Percentiles rank a stretch among this genome's conserved stretches.
Conservation (phyloP, 2,329 filamentous ascomycete species). For the Aspergillus intermedius region DNA sequence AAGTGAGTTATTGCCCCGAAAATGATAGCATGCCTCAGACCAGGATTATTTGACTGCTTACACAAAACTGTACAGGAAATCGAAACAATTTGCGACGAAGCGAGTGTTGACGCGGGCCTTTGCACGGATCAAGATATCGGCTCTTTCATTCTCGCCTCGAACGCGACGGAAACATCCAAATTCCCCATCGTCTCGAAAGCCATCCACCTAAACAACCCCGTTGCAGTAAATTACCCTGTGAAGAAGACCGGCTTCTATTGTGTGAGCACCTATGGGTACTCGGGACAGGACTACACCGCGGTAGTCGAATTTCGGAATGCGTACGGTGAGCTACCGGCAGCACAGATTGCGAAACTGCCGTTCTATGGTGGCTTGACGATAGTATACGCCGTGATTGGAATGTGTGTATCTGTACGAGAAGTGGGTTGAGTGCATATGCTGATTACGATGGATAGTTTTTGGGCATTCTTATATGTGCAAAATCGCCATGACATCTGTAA, state of each 20-base stretch:
- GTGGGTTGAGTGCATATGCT: slow-evolving; percentile 7
- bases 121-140: slow-evolving; percentile 76
- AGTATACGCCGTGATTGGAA: slow-evolving; percentile 78
- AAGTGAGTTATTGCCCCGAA: slow-evolving; percentile 39
- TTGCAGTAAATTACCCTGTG: slow-evolving; percentile 70
- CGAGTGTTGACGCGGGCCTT: slow-evolving; percentile 59
- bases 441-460: slow-evolving; percentile 53
- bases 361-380: slow-evolving; percentile 96
- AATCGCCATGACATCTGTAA: slow-evolving; percentile 82
- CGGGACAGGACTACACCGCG: slow-evolving; percentile 63
- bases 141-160: slow-evolving; percentile 72
- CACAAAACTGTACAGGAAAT: slow-evolving; percentile 37
- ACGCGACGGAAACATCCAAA: slow-evolving; percentile 65
- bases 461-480: slow-evolving; percentile 93
- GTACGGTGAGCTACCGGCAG: slow-evolving; percentile 89
- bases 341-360: slow-evolving; percentile 92
- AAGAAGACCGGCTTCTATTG: slow-evolving; percentile 95
- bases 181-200: slow-evolving; percentile 72
- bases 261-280: slow-evolving; percentile 69
- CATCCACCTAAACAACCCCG: slow-evolving; percentile 69
- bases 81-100: slow-evolving; percentile 69
- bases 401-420: slow-evolving; percentile 41
- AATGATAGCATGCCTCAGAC: slow-evolving; percentile 1
- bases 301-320: slow-evolving; percentile 91
- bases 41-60: slow-evolving; percentile 25